Percentiles rank a stretch among this genome's conserved stretches.
phyloP scores from a whole-genome alignment of 2,329 filamentous ascomycete genomes.

The Teratosphaeria viscida region DNA sequence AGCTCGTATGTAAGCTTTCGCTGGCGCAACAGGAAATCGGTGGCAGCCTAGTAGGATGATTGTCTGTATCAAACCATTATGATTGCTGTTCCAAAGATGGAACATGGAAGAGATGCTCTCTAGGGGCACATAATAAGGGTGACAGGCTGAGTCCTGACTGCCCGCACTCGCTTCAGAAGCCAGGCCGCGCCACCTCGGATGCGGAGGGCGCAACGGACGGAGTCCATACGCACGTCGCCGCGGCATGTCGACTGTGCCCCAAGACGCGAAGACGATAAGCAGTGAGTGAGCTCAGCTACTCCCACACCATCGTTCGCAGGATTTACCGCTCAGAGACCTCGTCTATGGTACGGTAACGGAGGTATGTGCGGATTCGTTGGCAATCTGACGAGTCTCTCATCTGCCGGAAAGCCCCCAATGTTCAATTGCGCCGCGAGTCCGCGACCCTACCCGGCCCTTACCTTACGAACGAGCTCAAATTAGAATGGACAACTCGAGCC shows the following conservation, averaged over 20 bases:
- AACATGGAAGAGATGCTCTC: neutral
- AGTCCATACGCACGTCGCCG: neutral
- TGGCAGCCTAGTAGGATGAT: neutral
- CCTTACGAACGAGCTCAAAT: too few species aligned
- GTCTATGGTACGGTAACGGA: too few species aligned
- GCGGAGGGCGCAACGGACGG: neutral
- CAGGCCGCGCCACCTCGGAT: neutral
- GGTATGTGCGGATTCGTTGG: too few species aligned
- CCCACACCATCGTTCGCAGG: too few species aligned
- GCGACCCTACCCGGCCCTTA: neutral
- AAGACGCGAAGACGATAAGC: neutral
- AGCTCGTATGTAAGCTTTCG: neutral
- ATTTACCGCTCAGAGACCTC: too few species aligned
- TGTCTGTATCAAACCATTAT: neutral
- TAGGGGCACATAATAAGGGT: neutral
- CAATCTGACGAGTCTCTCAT: too few species aligned
- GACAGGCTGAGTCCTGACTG: neutral
- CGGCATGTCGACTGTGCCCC: neutral
- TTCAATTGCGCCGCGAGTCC: neutral
- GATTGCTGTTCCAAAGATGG: neutral
- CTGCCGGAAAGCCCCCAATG: too few species aligned
- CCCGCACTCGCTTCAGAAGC: neutral
- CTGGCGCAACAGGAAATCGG: neutral
- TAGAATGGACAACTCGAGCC: neutral
- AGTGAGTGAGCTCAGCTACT: too few species aligned